Conservation (phyloP, 2,329 filamentous ascomycete genomes). For the Amesomyces nigricolor region DNA sequence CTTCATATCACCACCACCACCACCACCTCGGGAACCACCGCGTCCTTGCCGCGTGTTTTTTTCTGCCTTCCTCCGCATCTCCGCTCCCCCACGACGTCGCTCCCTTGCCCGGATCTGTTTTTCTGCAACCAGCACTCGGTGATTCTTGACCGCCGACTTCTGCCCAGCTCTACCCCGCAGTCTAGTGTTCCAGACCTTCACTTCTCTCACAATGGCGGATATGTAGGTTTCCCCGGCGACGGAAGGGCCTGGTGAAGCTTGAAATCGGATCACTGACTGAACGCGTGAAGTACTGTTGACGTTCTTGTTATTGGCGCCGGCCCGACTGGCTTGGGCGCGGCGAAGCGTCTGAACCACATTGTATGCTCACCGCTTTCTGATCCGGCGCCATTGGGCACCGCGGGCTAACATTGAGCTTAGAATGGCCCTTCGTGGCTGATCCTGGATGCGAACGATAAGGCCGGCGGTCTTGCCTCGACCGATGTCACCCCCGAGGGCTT, state of each 20-base stretch:
- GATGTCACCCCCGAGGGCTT: constrained; percentile 95
- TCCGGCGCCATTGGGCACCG: constrained; percentile 5
- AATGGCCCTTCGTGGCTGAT: constrained; percentile 93
- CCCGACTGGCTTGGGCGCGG: constrained; percentile 93
- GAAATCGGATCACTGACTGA: constrained; percentile 14
- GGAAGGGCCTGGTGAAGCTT: neutral
- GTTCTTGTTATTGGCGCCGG: constrained; percentile 97
- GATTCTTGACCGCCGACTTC: constrained; percentile 1
- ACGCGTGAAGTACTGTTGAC: constrained; percentile 71
- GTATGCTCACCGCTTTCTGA: constrained; percentile 49
- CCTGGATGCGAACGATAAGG: constrained; percentile 83
- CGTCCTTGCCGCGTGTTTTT: neutral
- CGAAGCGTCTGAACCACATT: constrained; percentile 95
- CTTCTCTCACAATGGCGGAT: constrained; percentile 27
- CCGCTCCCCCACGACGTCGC: neutral
- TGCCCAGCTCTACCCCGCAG: neutral
- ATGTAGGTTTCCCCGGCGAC: constrained; percentile 22
- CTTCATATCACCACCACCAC: constrained; percentile 11
- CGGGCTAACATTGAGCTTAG: constrained; percentile 43
- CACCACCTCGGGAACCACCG: neutral
- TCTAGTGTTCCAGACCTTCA: neutral
- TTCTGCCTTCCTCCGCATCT: neutral
- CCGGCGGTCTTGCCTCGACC: constrained; percentile 92
- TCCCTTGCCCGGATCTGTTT: neutral
- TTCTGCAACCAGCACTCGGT: neutral